Conservation (phyloP, 805 yeast genomes). For the Candida nemodendra region DNA sequence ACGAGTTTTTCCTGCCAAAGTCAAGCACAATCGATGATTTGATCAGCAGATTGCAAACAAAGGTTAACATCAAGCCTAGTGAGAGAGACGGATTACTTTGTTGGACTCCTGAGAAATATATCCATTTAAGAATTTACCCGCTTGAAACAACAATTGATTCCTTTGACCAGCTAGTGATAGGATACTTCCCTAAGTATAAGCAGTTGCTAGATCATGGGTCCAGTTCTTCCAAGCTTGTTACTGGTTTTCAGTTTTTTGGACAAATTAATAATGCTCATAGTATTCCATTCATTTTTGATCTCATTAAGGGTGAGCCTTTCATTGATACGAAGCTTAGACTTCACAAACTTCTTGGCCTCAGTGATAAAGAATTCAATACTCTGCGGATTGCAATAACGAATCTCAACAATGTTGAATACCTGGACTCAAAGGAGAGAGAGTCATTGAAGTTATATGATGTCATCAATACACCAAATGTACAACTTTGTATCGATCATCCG, state of each 20-base stretch:
- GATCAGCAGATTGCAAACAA: conserved; percentile 53
- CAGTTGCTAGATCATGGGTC: conserved; percentile 18
- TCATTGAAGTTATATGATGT: conserved; percentile 56
- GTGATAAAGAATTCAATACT: conserved; percentile 76
- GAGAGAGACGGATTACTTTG: conserved; percentile 47
- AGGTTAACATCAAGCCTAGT: conserved; percentile 49
- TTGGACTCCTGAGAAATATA: conserved; percentile 49
- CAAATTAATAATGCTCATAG: conserved; percentile 69
- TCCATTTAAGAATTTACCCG: conserved; percentile 31
- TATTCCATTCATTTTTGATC: conserved; percentile 77
- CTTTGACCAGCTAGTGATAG: conserved; percentile 46
- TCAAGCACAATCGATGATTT: conserved; percentile 55
- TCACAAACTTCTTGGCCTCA: conserved; percentile 68
- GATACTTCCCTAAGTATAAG: conserved; percentile 40
- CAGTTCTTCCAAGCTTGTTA: conserved; percentile 43
- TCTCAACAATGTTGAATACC: conserved; percentile 33
- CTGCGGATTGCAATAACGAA: conserved; percentile 63
- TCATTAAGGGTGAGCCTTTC: conserved; percentile 66
- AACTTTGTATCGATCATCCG: conserved; percentile 82
- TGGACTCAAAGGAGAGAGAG: conserved; percentile 52
- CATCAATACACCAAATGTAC: conserved; percentile 30
- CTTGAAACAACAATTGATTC: conserved; percentile 37
- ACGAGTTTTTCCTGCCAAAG: conserved; percentile 68
- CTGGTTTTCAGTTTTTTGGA: conserved; percentile 76
- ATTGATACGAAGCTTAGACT: conserved; percentile 63